A percentile compares a stretch with the other conserved stretches of the same genome.
These are phyloP conservation scores for Alternaria rosae DNA, from an alignment of 2,329 filamentous ascomycete species.

Conservation along the genomic window DNA sequence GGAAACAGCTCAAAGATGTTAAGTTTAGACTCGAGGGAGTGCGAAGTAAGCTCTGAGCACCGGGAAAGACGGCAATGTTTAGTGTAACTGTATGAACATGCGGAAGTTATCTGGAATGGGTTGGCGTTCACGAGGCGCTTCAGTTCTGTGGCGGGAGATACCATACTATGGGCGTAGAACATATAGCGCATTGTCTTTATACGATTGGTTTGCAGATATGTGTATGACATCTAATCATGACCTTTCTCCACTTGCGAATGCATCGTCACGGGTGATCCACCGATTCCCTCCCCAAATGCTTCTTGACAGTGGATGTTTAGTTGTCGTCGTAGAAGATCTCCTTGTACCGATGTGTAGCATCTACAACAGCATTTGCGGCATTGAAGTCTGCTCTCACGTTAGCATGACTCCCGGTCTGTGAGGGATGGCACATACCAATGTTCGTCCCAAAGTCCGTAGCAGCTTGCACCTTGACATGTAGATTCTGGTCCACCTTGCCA, in stretches of 20 bases:
- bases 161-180: not conserved
- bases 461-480: constrained; percentile 73
- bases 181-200: not conserved
- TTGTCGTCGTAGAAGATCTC: constrained; percentile 75
- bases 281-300: too few species aligned
- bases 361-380: constrained; percentile 79
- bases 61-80: not conserved
- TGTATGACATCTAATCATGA: not conserved
- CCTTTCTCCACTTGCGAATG: not conserved
- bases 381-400: constrained; percentile 68
- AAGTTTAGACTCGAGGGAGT: constrained; percentile 94
- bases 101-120: not conserved
- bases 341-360: constrained; percentile 82
- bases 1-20: constrained; percentile 92
- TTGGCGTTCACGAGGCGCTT: not conserved
- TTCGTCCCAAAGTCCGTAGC: constrained; percentile 72
- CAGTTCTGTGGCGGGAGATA: not conserved
- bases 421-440: constrained; percentile 66
- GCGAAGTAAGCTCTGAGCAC: constrained; percentile 73
- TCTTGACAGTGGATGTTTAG: constrained; percentile 5
- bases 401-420: not conserved
- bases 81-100: not conserved
- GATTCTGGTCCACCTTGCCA: constrained; percentile 78
- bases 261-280: not conserved
- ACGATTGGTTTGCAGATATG: not conserved